phyloP scores from a whole-genome alignment of 495 filamentous ascomycete species.

The Friedmanniomyces simplex region DNA sequence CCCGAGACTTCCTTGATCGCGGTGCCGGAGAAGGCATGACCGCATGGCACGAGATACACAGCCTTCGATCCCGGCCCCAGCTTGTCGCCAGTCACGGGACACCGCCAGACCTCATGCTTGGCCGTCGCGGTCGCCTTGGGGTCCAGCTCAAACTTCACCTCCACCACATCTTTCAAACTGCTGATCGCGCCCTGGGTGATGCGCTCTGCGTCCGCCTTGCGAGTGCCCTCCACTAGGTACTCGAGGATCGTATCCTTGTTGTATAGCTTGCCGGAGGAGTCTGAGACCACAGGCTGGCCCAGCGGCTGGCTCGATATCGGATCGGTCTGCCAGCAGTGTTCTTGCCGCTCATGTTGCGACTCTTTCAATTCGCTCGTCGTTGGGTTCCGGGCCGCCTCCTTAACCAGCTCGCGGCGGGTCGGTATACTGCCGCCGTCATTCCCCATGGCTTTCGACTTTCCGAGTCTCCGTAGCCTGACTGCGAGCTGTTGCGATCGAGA shows the following conservation, averaged over 20 bases:
- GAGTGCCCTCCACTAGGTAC: conserved; percentile 55
- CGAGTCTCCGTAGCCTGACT: too few species aligned
- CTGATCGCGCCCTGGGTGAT: conserved; percentile 63
- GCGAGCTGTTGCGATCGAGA: not conserved
- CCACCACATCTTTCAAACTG: conserved; percentile 76
- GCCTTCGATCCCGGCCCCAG: conserved; percentile 68
- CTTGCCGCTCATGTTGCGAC: conserved; percentile 66
- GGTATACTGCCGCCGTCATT: conserved; percentile 95
- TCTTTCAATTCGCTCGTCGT: conserved; percentile 88
- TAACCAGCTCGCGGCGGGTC: conserved; percentile 88
- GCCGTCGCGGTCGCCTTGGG: conserved; percentile 34
- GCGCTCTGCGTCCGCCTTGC: conserved; percentile 49
- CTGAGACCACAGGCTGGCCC: conserved; percentile 65
- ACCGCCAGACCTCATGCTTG: conserved; percentile 53
- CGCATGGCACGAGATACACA: conserved; percentile 89
- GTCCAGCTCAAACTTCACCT: conserved; percentile 67
- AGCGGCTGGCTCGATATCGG: conserved; percentile 72
- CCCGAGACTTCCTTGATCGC: conserved; percentile 81
- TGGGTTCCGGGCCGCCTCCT: conserved; percentile 67
- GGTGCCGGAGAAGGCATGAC: conserved; percentile 83
- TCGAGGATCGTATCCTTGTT: conserved; percentile 88
- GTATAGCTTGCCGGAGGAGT: conserved; percentile 76
- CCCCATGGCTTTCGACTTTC: too few species aligned
- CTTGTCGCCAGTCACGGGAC: conserved; percentile 78
- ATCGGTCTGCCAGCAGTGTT: conserved; percentile 76